Evolutionary conservation across 805 yeast species (phyloP), one percentile per base, ranked within the genome.

Genomic region (Diddensiella transvaalensis): DNA sequence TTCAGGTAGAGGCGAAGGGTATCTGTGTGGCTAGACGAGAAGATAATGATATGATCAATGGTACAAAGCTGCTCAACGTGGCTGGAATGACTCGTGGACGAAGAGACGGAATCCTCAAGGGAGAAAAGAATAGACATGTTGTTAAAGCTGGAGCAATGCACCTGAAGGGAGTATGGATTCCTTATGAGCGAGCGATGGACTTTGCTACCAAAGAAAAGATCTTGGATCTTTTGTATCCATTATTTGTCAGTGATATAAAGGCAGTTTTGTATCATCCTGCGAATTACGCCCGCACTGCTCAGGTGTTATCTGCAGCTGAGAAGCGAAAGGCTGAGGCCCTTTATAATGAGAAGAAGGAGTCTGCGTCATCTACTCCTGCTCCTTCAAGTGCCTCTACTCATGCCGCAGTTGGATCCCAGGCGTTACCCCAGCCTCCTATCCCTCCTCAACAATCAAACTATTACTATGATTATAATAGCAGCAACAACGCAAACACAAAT

Each of bases 141-240:
- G 90, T 85, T 38, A 85, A 86, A 67, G 84, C 86, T 51, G 95
- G 95, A 3, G 82, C 89, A n/a, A 85, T 86, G 90, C 89, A 86
- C 65, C 71, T 85, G 59, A 86, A 86, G 69, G 95, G 95, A 33
- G 93, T 85, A 42, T 85, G 95, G 95, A 85, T 85, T 52, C 93
- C 93, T 2, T 85, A 85, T 61, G 90, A 85, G 56, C 72, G 93
- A 41, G 95, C 93, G 2, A 71, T 81, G 36, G 84, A 86, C 29
- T 82, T 85, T 78, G 95, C 95, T 21, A 85, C 84, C 66, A 72
- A 83, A 53, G 93, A 86, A 65, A 85, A 87, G 43, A 84, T 83
- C 52, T 80, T 77, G 22, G 87, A 82, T 57, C 61, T 77, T 41
- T 70, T 83, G 54, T 82, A 80, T 59, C 87, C 88, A 2, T 68